phyloP scores from a whole-genome alignment of 129 eudicot species.

The Kitagawia praeruptora region DNA sequence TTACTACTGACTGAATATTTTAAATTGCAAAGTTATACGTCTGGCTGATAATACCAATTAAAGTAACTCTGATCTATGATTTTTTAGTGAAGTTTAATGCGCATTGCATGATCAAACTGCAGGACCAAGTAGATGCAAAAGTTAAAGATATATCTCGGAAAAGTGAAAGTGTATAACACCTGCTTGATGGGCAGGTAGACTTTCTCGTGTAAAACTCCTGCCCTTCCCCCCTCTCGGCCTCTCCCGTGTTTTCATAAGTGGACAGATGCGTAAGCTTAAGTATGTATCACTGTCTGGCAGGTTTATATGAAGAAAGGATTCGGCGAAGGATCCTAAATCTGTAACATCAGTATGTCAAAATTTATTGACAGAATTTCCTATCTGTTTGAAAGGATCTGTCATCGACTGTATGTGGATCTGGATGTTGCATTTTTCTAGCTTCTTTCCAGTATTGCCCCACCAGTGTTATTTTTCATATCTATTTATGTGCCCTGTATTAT shows the following conservation, averaged over 20 bases:
- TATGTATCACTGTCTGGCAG: constrained; percentile 18
- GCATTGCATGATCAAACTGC: not conserved
- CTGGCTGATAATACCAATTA: not conserved
- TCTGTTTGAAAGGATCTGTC: constrained; percentile 1
- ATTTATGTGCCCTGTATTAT: constrained; percentile 16
- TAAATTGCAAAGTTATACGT: not conserved
- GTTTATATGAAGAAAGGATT: constrained; percentile 21
- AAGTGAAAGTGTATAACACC: constrained; percentile 34
- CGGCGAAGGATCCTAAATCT: constrained; percentile 10
- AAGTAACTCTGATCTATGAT: not conserved
- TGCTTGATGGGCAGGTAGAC: constrained; percentile 26
- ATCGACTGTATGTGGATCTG: not conserved
- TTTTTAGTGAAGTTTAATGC: not conserved
- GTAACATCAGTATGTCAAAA: constrained; percentile 19
- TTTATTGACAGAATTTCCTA: constrained; percentile 12
- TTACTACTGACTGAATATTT: not conserved
- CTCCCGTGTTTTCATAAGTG: not conserved
- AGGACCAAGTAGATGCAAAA: constrained; percentile 45
- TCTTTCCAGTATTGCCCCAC: not conserved
- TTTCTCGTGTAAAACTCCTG: not conserved
- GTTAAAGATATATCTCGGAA: constrained; percentile 34
- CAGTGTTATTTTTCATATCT: not conserved
- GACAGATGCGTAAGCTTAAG: not conserved
- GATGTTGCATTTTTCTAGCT: constrained; percentile 6
- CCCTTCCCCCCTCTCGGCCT: not conserved